These are phyloP conservation scores for Histomonas meleagridis DNA, from an alignment of 208 protist species.

Conservation along the genomic window DNA sequence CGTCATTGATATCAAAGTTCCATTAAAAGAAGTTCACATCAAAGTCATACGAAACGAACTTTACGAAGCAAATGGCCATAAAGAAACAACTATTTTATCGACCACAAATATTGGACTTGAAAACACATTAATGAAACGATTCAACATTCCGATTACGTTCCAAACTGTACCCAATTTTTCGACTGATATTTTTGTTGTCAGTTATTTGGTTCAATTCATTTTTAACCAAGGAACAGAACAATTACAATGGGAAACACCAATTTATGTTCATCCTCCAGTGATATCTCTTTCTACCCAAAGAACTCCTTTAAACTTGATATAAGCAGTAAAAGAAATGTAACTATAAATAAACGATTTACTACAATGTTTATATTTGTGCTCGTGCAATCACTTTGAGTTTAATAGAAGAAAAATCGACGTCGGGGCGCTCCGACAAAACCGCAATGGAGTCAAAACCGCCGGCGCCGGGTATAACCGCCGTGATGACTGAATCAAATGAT, in stretches of 20 bases:
- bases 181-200: not conserved
- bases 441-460: constrained; percentile 7
- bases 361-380: no score
- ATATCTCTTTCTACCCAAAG: not conserved
- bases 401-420: no score
- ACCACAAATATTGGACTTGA: not conserved
- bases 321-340: no score
- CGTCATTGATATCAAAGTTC: not conserved
- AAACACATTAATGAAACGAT: not conserved
- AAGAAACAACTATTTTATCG: not conserved
- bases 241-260: not conserved
- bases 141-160: not conserved
- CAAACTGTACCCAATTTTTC: not conserved
- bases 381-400: no score
- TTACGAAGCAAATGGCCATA: not conserved
- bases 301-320: no score
- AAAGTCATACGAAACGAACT: not conserved
- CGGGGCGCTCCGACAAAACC: no score
- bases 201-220: not conserved
- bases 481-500: not conserved
- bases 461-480: not conserved
- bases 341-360: no score
- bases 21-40: not conserved
- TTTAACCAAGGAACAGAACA: not conserved
- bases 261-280: not conserved